A percentile compares a stretch with the other conserved stretches of the same genome.
Evolutionary conservation across 345 rosid species (phyloP).

Genomic region (Gossypium herbaceum): DNA sequence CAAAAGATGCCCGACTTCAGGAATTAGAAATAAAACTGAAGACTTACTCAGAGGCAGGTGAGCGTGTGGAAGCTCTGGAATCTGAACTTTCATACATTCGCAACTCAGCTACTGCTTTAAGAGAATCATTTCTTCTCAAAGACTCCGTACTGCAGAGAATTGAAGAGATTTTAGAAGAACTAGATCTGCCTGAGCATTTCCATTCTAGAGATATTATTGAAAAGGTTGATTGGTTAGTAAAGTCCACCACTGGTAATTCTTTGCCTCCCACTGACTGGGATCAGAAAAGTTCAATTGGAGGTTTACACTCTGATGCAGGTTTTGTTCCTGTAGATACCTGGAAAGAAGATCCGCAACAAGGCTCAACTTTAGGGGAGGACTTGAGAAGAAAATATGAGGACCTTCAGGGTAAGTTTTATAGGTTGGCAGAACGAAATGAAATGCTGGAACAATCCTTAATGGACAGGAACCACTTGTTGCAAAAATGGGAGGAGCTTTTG

Average conservation of each 20-base stretch:
- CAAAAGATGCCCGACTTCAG: slow-evolving; percentile 61
- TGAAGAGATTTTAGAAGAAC: slow-evolving; percentile 90
- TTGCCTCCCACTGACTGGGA: slow-evolving; percentile 64
- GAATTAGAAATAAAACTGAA: slow-evolving; percentile 73
- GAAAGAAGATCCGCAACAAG: slow-evolving; percentile 66
- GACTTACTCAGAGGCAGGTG: slow-evolving; percentile 80
- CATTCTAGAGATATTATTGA: slow-evolving; percentile 82
- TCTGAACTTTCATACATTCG: slow-evolving; percentile 98
- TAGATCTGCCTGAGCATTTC: slow-evolving; percentile 86
- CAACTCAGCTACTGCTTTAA: slow-evolving; percentile 85
- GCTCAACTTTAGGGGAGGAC: slow-evolving; percentile 58
- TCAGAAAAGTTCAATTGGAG: slow-evolving; percentile 65
- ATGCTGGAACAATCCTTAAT: slow-evolving; percentile 94
- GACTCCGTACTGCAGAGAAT: slow-evolving; percentile 91
- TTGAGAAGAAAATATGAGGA: slow-evolving; percentile 83
- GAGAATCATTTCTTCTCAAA: slow-evolving; percentile 94
- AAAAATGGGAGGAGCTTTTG: slow-evolving; percentile 86
- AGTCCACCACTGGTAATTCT: slow-evolving; percentile 58
- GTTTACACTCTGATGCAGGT: slow-evolving; percentile 56
- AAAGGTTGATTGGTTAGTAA: slow-evolving; percentile 91
- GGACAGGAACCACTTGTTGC: slow-evolving; percentile 82
- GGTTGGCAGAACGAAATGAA: slow-evolving; percentile 95
- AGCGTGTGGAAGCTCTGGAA: slow-evolving; percentile 88
- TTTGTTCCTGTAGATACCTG: slow-evolving; percentile 60
- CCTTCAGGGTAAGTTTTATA: slow-evolving; percentile 82